These are phyloP conservation scores for Aureobasidium lini DNA, from an alignment of 2,329 filamentous ascomycete genomes.

Conservation along the genomic window DNA sequence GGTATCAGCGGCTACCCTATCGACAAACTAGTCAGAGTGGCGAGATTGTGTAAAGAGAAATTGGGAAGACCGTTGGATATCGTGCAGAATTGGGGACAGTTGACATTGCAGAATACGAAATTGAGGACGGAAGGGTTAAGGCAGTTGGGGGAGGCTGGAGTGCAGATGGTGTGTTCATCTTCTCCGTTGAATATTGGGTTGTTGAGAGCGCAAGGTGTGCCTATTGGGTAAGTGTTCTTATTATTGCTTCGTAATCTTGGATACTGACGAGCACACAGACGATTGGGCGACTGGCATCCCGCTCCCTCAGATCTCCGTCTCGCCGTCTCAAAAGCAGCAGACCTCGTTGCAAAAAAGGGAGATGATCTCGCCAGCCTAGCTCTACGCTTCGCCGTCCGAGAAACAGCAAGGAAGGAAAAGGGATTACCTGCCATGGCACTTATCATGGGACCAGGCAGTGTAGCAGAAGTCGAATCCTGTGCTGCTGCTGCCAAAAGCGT, in stretches of 20 bases:
- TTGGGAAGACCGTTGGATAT: constrained; percentile 77
- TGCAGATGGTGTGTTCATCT: constrained; percentile 2
- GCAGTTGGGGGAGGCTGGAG: constrained; percentile 3
- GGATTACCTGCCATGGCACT: not conserved
- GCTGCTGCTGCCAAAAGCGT: constrained; percentile 8
- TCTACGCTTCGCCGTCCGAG: constrained; percentile 8
- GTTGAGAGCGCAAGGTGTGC: constrained; percentile 12
- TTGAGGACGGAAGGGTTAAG: constrained; percentile 8
- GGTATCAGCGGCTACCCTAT: constrained; percentile 86
- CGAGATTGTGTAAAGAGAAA: constrained; percentile 59
- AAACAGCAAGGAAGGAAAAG: not conserved
- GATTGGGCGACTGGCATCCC: constrained; percentile 15
- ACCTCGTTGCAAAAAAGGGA: not conserved
- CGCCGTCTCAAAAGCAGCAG: constrained; percentile 2
- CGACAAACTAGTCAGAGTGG: constrained; percentile 58
- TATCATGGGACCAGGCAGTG: constrained; percentile 12
- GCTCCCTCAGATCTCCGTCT: constrained; percentile 9
- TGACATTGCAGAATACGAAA: constrained; percentile 15
- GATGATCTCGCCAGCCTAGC: constrained; percentile 11
- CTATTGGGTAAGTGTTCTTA: constrained; percentile 6
- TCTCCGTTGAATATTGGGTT: constrained; percentile 14
- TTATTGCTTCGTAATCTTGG: no score
- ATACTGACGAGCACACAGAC: not conserved
- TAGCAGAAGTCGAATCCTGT: not conserved
- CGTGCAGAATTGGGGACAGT: constrained; percentile 37